phyloP scores from a whole-genome alignment of 768 basidiomycete species.

The Panellus pusillus region DNA sequence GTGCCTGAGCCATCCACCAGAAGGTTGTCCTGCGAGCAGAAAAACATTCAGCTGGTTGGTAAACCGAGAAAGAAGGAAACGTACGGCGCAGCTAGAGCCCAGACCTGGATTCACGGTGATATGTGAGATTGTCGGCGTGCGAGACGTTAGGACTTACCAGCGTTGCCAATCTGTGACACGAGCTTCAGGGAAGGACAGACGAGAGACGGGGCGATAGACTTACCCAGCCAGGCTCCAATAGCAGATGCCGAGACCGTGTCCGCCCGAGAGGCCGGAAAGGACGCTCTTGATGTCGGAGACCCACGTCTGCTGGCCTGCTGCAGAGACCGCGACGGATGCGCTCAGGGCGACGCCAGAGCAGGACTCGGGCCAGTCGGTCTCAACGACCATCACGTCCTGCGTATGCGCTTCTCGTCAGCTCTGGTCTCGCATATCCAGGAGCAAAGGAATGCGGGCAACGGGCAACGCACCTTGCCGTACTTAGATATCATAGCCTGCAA shows the following conservation, averaged over 20 bases:
- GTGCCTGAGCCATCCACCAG: constrained; percentile 12
- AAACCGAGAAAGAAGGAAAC: background rate
- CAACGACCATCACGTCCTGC: constrained; percentile 57
- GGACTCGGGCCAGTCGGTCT: constrained; percentile 61
- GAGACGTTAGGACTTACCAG: background rate
- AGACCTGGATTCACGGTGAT: background rate
- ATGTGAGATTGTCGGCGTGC: background rate
- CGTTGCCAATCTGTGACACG: constrained; percentile 11
- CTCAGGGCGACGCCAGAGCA: constrained; percentile 49
- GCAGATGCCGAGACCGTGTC: constrained; percentile 49
- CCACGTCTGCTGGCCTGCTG: constrained; percentile 55
- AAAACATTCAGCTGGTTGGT: background rate
- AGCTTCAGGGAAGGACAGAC: background rate
- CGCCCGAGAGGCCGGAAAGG: constrained; percentile 45
- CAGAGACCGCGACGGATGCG: constrained; percentile 46
- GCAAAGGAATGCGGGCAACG: background rate
- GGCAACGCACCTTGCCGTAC: constrained; percentile 43
- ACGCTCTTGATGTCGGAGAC: constrained; percentile 49
- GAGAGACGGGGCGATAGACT: background rate
- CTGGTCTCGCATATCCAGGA: background rate
- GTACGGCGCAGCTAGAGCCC: constrained; percentile 14
- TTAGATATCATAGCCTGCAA: constrained; percentile 50
- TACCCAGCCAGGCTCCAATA: constrained; percentile 71
- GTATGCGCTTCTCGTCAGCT: background rate
- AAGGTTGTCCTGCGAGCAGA: constrained; percentile 8